Evolutionary conservation across 2,329 filamentous ascomycete species (phyloP).

Genomic region (Hypoxylon rubiginosum): DNA sequence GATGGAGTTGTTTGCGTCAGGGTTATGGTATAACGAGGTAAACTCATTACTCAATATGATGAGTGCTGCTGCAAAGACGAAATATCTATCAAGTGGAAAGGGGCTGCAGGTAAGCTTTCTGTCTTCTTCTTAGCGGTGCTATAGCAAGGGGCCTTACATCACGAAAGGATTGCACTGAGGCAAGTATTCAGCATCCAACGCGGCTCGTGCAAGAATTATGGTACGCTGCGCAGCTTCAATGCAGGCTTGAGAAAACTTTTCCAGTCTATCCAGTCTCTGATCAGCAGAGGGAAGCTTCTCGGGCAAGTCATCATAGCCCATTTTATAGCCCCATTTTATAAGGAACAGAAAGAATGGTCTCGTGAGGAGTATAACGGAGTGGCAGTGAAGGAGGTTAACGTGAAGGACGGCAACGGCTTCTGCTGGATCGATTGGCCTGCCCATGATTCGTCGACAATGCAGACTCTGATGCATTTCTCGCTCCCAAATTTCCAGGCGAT

Average conservation of each 20-base stretch:
- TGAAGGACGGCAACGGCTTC: constrained; percentile 73
- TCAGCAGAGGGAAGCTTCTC: constrained; percentile 49
- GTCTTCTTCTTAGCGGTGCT: not conserved
- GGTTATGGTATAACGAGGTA: constrained; percentile 62
- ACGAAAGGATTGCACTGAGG: constrained; percentile 68
- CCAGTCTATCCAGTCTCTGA: constrained; percentile 51
- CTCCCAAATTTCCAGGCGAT: constrained; percentile 66
- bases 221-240: constrained; percentile 65
- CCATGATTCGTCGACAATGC: constrained; percentile 64
- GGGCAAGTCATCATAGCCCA: constrained; percentile 52
- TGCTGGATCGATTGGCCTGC: constrained; percentile 56
- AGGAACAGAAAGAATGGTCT: constrained; percentile 74
- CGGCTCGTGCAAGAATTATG: constrained; percentile 62
- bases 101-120: constrained; percentile 22
- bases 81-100: constrained; percentile 59
- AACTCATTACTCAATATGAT: constrained; percentile 71
- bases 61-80: constrained; percentile 67
- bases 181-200: constrained; percentile 60
- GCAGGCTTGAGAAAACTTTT: constrained; percentile 65
- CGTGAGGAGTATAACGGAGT: constrained; percentile 73
- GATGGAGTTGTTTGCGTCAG: constrained; percentile 57
- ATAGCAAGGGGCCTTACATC: constrained; percentile 59
- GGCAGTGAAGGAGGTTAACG: constrained; percentile 71
- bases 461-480: constrained; percentile 62
- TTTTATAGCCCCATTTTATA: constrained; percentile 60